Evolutionary conservation across 495 filamentous ascomycete genomes (phyloP), one percentile per base, ranked within the genome.

Genomic region (Aspergillus steynii): DNA sequence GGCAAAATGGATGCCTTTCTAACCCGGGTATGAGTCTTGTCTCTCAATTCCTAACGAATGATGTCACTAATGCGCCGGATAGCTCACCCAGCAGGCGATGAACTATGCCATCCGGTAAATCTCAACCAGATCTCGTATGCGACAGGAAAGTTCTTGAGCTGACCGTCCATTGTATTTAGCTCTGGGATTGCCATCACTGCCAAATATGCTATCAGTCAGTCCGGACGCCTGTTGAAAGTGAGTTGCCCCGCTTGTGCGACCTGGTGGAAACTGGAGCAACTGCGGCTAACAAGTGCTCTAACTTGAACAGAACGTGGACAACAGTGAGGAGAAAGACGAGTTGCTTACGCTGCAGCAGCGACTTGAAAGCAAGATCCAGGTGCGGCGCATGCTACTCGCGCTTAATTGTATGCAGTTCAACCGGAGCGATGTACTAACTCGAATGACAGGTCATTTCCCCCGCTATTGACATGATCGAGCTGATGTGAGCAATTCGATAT

Each of bases 161-260:
- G 48, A 64, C 65, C 65, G 4, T 25, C 20, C 10, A 2, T 68
- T 56, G 1, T 12, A 48, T 60, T 12, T 60, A 89, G 89, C 62
- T 95, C 91, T n/a, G 96, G 93, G 47, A 87, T 99, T 59, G 86
- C 88, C 10, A 86, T 98, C 56, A 96, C 95, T 0, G 91, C 90
- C 50, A 85, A 82, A 47, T 98, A 91, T 82, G 91, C 94, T 32
- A 85, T 97, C 59, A 81, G 83, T 50, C 92, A 97, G 66, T 91
- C 91, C 25, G 85, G 88, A 0, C 83, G 92, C 42, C 78, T 97
- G 47, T 80, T 97, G 14, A 91, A 92, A 78, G 89, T 91, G 77
- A 46, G 77, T 59, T 5, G 46, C 8, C 46, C 45, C 45, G 37
- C 8, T 15, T 29, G 14, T 29, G 42, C 5, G 29, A 2, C 20